Base-by-base conservation (phyloP, 2,329 filamentous ascomycete genomes). In the Sarocladiaceae sp. region DNA sequence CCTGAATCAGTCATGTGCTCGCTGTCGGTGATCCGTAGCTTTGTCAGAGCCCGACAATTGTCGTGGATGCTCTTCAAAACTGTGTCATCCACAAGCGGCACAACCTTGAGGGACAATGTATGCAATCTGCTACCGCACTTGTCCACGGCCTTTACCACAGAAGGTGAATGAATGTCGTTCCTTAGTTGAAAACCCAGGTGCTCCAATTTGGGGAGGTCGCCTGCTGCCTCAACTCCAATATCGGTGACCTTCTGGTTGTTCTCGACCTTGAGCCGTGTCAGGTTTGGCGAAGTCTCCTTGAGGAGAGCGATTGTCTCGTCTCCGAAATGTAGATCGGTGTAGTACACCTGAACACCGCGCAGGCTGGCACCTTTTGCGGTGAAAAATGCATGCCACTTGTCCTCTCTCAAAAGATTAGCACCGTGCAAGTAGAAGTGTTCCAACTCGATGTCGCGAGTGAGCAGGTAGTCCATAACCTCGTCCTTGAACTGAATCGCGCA, bases 401-500 rank as follows among this genome's bases (percentile, higher is more conserved):
- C 73, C 55, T 94, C 84, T 10, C 86, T 84, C 15, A 97, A 74
- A 1, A 97, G 80, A 58, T 96, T 97, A 10, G 90, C 84, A 11
- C 90, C 89, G 56, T 94, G 86, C 0, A 97, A 77, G 56, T 90
- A 88, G 39, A 97, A 75, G 52, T 83, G 78, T 54, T 84, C 80
- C n/a, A 97, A 74, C 8, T 79, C 69, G 48, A 83, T 79, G 48
- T 87, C 79, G 46, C 89, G 87, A 52, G 84, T 83, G 18, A 89
- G 74, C 62, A 97, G 80, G 65, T 93, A 96, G 50, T 90, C 82
- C 67, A 97, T 79, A 37, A 91, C 87, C 35, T 77, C 76, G 61
- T 97, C 88, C 68, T 96, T 96, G 75, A 97, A 87, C 63, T 96
- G 92, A 48, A 94, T 88, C n/a, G 86, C 90, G 61, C 92, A 93